Percentiles rank a stretch among this genome's conserved stretches.
Conservation (phyloP, 371 early-diverging fungal genomes). For the Fennellomyces sp. region DNA sequence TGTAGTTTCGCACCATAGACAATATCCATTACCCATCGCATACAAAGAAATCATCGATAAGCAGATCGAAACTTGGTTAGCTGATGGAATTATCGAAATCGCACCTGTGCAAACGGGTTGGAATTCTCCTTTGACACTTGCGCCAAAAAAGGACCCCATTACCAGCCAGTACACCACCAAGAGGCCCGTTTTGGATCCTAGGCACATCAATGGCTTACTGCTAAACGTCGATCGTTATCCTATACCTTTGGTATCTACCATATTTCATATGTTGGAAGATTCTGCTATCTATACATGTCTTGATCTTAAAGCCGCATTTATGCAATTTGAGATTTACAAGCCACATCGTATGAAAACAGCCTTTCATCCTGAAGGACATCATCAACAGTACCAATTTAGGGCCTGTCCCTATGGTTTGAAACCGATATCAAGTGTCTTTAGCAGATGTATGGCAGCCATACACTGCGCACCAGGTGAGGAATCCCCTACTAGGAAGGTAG, state of each 20-base stretch:
- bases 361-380: constrained; percentile 1
- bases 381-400: constrained; percentile 26
- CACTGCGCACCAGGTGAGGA: no score
- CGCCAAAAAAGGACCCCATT: constrained; percentile 27
- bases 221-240: constrained; percentile 22
- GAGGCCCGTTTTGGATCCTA: constrained; percentile 23
- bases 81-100: constrained; percentile 1
- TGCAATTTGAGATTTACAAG: constrained; percentile 25
- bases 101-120: constrained; percentile 8
- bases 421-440: no score
- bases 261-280: constrained; percentile 18
- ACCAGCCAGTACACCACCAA: constrained; percentile 14
- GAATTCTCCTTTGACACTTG: constrained; percentile 28
- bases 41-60: constrained; percentile 3
- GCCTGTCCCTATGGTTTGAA: constrained; percentile 30
- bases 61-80: constrained; percentile 7
- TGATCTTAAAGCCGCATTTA: constrained; percentile 29
- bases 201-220: constrained; percentile 19
- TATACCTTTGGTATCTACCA: constrained; percentile 22
- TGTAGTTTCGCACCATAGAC: constrained; percentile 3
- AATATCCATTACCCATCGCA: constrained; percentile 14
- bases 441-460: no score
- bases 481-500: no score
- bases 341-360: constrained; percentile 12
- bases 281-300: constrained; percentile 18